These are phyloP conservation scores for Salix dunnii DNA, from an alignment of 345 rosid species.

Conservation along the genomic window DNA sequence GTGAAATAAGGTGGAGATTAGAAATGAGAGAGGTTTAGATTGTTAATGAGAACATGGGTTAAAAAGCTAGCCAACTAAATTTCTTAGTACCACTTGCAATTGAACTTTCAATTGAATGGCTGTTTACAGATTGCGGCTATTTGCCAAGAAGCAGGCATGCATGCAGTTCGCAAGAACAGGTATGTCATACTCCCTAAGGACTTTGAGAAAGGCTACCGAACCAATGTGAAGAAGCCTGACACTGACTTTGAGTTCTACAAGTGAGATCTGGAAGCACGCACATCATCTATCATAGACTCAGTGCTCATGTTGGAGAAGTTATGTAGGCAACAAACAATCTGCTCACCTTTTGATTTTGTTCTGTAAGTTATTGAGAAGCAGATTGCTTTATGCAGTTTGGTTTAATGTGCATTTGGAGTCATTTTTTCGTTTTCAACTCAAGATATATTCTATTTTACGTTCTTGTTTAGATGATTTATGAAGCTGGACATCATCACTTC, in stretches of 20 bases:
- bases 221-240: slow-evolving; percentile 99
- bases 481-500: too few species aligned
- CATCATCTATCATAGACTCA: not conserved
- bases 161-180: slow-evolving; percentile 95
- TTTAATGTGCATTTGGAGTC: not conserved
- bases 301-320: not conserved
- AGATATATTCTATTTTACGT: not conserved
- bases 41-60: not conserved
- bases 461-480: too few species aligned
- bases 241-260: slow-evolving; percentile 96
- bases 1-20: not conserved
- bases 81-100: not conserved
- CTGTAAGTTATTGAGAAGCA: not conserved
- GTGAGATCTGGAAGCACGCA: slow-evolving; percentile 25
- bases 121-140: slow-evolving; percentile 79
- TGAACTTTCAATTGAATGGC: not conserved
- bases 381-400: not conserved
- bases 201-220: slow-evolving; percentile 93
- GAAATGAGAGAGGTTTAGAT: not conserved
- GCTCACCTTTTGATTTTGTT: not conserved
- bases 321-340: not conserved
- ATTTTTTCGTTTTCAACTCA: not conserved
- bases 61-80: not conserved
- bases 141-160: slow-evolving; percentile 99
- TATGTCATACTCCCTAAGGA: slow-evolving; percentile 95